Conservation (phyloP, 306 rosid genomes). For the Gastrolobium bilobum region DNA sequence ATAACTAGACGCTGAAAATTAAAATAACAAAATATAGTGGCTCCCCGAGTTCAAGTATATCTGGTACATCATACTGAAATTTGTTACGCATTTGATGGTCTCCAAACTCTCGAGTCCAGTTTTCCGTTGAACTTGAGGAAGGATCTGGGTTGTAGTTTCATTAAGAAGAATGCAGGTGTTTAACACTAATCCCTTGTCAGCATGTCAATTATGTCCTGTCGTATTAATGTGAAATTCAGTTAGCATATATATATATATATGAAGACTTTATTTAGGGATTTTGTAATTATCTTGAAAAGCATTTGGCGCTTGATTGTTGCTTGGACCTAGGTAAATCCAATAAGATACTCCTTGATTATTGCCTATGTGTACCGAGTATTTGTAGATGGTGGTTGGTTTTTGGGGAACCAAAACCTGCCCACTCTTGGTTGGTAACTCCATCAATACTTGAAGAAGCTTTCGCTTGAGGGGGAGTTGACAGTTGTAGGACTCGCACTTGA, state of each 20-base stretch:
- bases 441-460: too few species aligned
- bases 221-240: background rate
- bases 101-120: background rate
- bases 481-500: too few species aligned
- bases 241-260: background rate
- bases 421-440: too few species aligned
- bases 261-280: background rate
- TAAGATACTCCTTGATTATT: conserved; percentile 35
- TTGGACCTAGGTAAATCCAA: conserved; percentile 2
- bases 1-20: background rate
- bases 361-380: background rate
- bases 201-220: background rate
- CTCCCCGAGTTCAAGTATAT: background rate
- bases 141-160: background rate
- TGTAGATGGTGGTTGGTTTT: too few species aligned
- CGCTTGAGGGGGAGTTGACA: too few species aligned
- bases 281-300: background rate
- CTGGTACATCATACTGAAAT: background rate
- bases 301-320: conserved; percentile 9
- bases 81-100: background rate
- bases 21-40: background rate
- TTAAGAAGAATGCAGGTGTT: background rate
- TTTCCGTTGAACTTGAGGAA: background rate
- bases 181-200: background rate
- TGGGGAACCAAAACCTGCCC: too few species aligned